Conservation (phyloP, 805 yeast species). For the Myxozyma nipponensis region DNA sequence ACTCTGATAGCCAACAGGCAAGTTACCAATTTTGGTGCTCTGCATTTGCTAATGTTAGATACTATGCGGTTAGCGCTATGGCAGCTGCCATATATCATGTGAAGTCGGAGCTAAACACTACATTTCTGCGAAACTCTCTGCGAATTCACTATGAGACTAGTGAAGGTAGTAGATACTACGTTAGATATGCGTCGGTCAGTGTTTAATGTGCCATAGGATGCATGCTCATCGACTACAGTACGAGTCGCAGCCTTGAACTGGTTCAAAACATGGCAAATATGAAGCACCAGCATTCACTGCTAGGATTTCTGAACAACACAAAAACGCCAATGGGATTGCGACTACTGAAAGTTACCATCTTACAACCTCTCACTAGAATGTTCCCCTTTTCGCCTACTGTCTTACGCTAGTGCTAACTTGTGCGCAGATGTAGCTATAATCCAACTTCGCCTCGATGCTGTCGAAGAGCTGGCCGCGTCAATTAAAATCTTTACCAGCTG, state of each 20-base stretch:
- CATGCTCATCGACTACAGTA: slow-evolving; percentile 44
- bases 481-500: slow-evolving; percentile 25
- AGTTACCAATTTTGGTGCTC: too few species aligned
- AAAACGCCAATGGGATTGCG: slow-evolving; percentile 48
- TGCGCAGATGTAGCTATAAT: slow-evolving; percentile 36
- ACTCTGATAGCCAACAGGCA: slow-evolving; percentile 34
- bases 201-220: slow-evolving; percentile 42
- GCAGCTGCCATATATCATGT: slow-evolving; percentile 35
- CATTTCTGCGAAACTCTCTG: slow-evolving; percentile 31
- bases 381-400: background rate
- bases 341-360: slow-evolving; percentile 41
- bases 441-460: slow-evolving; percentile 39
- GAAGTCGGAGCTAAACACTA: slow-evolving; percentile 19
- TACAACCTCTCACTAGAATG: slow-evolving; percentile 46
- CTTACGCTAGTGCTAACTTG: background rate
- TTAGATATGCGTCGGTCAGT: slow-evolving; percentile 41
- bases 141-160: slow-evolving; percentile 20
- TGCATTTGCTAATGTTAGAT: slow-evolving; percentile 6
- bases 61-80: slow-evolving; percentile 37
- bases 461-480: slow-evolving; percentile 38
- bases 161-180: slow-evolving; percentile 11
- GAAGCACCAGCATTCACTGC: slow-evolving; percentile 37
- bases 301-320: slow-evolving; percentile 41
- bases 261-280: slow-evolving; percentile 36
- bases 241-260: slow-evolving; percentile 42